These are phyloP conservation scores for Dryadomyces quercus-mongolicae DNA, from an alignment of 2,329 filamentous ascomycete species.

Conservation along the genomic window DNA sequence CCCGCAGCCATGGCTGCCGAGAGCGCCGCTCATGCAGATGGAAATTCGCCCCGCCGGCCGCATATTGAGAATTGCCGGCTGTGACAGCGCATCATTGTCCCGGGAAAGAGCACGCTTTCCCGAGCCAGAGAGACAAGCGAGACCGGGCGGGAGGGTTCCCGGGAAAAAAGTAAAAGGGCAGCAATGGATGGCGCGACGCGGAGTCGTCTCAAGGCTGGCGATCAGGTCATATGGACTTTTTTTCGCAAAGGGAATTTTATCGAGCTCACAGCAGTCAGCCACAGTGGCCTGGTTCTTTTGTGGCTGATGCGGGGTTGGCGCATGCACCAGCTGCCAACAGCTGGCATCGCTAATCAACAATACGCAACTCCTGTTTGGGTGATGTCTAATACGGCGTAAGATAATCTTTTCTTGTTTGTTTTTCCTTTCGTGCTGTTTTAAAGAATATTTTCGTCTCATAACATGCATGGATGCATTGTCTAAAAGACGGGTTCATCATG, in stretches of 20 bases:
- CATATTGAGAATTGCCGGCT: constrained; percentile 2
- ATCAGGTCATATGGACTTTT: not conserved
- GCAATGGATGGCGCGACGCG: not conserved
- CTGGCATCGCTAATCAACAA: too few relatives aligned
- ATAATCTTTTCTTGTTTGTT: too few relatives aligned
- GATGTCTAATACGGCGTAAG: too few relatives aligned
- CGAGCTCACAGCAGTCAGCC: not conserved
- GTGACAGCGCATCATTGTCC: not conserved
- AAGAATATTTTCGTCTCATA: too few relatives aligned
- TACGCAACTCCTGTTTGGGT: too few relatives aligned
- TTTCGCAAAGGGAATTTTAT: not conserved
- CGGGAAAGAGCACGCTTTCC: not conserved
- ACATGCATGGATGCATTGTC: too few relatives aligned
- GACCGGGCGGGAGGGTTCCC: not conserved
- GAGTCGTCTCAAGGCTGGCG: not conserved
- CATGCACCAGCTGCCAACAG: too few relatives aligned
- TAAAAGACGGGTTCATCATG: too few relatives aligned
- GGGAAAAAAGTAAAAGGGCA: not conserved
- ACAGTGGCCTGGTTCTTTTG: not conserved
- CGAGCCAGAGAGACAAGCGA: not conserved
- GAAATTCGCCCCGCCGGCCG: constrained; percentile 3
- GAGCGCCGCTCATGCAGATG: not conserved
- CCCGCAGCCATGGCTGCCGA: not conserved
- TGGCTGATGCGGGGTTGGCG: not conserved
- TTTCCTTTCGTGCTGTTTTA: too few relatives aligned